Percentiles rank a stretch among this genome's conserved stretches.
Conservation (phyloP, 331 rosid genomes). For the Saraca asoca region DNA sequence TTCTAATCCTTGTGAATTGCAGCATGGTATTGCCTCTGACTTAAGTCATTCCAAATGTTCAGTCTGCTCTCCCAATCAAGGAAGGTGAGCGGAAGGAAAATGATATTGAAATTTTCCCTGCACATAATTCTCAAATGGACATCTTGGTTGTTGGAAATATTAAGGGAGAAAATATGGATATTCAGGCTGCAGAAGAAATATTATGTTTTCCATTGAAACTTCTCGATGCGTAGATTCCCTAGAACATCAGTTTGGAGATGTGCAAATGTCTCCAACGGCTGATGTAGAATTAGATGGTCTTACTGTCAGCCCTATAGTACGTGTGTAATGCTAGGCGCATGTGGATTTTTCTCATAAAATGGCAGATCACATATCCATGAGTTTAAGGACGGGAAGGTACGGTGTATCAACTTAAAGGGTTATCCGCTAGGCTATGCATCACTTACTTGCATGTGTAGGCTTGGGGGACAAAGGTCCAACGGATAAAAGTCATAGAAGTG, state of each 20-base stretch:
- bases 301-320: too few relatives aligned
- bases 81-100: constrained; percentile 46
- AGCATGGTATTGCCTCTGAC: constrained; percentile 39
- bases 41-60: constrained; percentile 40
- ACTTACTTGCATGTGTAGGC: too few relatives aligned
- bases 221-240: constrained; percentile 22
- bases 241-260: constrained; percentile 39
- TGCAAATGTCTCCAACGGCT: constrained; percentile 37
- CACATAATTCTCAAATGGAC: constrained; percentile 41
- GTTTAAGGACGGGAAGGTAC: too few relatives aligned
- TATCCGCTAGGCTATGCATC: too few relatives aligned
- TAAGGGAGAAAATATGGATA: constrained; percentile 39
- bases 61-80: constrained; percentile 32
- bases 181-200: constrained; percentile 41
- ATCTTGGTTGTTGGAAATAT: constrained; percentile 38
- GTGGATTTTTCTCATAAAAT: too few relatives aligned
- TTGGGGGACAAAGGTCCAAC: too few relatives aligned
- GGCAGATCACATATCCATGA: too few relatives aligned
- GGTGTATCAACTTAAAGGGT: too few relatives aligned
- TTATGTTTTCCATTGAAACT: constrained; percentile 25
- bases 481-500: too few relatives aligned
- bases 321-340: too few relatives aligned
- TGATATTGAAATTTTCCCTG: constrained; percentile 34
- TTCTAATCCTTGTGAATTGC: constrained; percentile 43
- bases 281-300: constrained; percentile 46